Conservation (phyloP, 495 filamentous ascomycete species). For the Copromyces sp. region DNA sequence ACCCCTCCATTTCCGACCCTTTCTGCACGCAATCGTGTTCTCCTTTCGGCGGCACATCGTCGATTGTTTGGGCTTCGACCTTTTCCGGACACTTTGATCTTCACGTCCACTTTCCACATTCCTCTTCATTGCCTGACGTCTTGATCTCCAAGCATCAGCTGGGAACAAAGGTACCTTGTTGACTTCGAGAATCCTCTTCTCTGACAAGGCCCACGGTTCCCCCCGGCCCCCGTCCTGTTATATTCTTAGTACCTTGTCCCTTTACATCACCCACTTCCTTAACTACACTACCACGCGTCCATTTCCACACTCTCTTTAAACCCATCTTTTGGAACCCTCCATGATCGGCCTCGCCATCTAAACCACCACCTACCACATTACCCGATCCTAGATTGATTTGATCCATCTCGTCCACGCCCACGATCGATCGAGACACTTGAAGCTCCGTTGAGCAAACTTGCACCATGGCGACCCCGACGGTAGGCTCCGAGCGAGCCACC, state of each 20-base stretch:
- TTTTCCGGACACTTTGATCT: neutral
- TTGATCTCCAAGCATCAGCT: conserved; percentile 6
- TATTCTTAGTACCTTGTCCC: conserved; percentile 8
- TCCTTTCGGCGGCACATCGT: neutral
- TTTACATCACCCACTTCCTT: conserved; percentile 7
- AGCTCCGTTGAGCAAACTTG: neutral
- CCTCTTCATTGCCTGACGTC: neutral
- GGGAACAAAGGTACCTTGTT: conserved; percentile 1
- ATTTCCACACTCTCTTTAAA: conserved; percentile 20
- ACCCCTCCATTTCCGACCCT: neutral
- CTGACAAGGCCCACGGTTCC: neutral
- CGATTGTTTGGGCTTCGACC: neutral
- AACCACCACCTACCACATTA: conserved; percentile 2
- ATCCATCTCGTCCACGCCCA: conserved; percentile 1
- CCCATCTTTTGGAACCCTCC: conserved; percentile 11
- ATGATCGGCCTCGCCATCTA: conserved; percentile 13
- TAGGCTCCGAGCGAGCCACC: conserved; percentile 32
- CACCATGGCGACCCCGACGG: conserved; percentile 32
- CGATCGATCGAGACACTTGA: neutral
- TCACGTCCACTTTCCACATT: neutral
- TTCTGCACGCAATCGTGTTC: neutral
- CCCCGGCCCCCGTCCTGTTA: conserved; percentile 1
- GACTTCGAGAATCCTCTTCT: conserved; percentile 10
- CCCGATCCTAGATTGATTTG: conserved; percentile 4
- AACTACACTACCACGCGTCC: conserved; percentile 1